Base-by-base conservation (phyloP, 768 basidiomycete genomes). In the Hortiboletus campestris region DNA sequence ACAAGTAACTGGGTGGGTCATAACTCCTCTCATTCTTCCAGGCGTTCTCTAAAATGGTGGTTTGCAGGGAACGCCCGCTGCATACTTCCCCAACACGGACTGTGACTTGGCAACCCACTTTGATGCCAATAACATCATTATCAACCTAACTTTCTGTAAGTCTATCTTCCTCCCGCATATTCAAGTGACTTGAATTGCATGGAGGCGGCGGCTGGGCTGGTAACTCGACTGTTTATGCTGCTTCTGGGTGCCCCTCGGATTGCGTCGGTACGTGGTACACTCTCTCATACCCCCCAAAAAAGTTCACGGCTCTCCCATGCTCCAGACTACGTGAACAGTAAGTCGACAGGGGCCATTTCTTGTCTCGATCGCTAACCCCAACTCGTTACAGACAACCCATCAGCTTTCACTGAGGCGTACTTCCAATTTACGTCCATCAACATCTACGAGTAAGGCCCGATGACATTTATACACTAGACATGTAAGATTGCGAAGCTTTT, bases 331-430 rank as follows among this genome's bases (percentile, higher is more conserved):
- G 68, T 70, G 35, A 52, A 70, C 46, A 47, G 68, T 69, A 31
- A 58, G 67, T 57, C 29, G 11, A 19, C 17, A 4, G 20, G 3
- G 2, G 3, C 7, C 0, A 12, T 19, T 16, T n/a, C 46, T 20
- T 25, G 25, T 14, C 13, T 12, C n/a, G 1, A 11, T 17, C 25
- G 11, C 51, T 59, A 11, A 55, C 12, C 5, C n/a, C 16, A 10
- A 39, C 41, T 43, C 10, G 12, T 40, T 41, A 6, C 40, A 69
- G 68, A 70, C 53, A 74, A 74, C 45, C 78, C 79, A 3, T 42
- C 58, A 4, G 77, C 76, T 2, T 80, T 79, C 62, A 55, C 58
- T 5, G 63, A 74, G 2, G 76, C 78, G 0, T 79, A 75, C 60
- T 80, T 77, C 62, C 63, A 75, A 28, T 71, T 80, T 53, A 67